Evolutionary conservation across 768 basidiomycete genomes (phyloP).

Genomic region (Termitomyces sp.): DNA sequence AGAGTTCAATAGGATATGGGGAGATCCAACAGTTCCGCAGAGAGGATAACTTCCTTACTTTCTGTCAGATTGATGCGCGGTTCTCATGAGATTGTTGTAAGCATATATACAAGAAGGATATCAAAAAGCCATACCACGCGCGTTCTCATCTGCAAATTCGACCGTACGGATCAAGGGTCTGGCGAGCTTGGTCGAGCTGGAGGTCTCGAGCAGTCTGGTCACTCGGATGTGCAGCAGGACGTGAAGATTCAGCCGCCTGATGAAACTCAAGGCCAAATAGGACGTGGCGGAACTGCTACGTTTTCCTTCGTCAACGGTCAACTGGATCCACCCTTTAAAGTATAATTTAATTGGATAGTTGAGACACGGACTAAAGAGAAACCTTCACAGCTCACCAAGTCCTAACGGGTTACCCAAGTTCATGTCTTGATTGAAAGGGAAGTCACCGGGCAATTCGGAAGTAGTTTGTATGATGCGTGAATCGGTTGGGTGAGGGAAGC

Average conservation of each 20-base stretch:
- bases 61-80: constrained; percentile 7
- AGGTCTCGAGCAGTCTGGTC: constrained; percentile 14
- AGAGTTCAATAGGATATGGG: constrained; percentile 23
- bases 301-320: constrained; percentile 8
- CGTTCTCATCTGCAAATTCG: background rate
- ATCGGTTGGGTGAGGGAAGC: constrained; percentile 21
- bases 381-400: constrained; percentile 24
- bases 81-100: background rate
- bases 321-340: constrained; percentile 11
- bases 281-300: constrained; percentile 1
- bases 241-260: constrained; percentile 18
- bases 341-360: background rate
- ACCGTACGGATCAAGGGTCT: background rate
- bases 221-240: constrained; percentile 19
- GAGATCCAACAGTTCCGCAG: constrained; percentile 27
- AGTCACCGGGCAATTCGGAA: constrained; percentile 27
- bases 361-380: background rate
- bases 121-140: background rate
- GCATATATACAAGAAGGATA: background rate
- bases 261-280: constrained; percentile 14
- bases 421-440: constrained; percentile 34
- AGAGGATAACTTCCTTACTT: constrained; percentile 3
- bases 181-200: background rate
- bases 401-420: constrained; percentile 36
- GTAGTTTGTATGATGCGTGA: constrained; percentile 26